Evolutionary conservation across 108 stramenopile genomes (phyloP).

Genomic region (Nannochloropsis salina): DNA sequence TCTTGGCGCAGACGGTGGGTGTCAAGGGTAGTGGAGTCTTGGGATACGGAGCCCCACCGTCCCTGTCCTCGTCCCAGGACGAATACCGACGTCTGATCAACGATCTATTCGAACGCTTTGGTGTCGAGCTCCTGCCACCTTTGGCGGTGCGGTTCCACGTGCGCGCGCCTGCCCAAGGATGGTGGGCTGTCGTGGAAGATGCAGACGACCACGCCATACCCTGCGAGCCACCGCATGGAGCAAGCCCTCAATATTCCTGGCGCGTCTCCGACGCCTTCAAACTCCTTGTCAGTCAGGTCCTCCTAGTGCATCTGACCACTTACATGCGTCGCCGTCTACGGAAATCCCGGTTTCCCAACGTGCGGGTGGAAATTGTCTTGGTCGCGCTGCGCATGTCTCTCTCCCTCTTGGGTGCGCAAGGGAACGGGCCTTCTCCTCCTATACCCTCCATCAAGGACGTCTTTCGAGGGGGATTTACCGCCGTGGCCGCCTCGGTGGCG

Average conservation of each 20-base stretch:
- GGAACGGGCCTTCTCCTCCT: background rate
- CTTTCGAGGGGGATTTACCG: background rate
- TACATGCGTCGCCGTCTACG: background rate
- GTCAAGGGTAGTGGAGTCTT: background rate
- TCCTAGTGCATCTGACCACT: background rate
- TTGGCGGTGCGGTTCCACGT: constrained; percentile 1
- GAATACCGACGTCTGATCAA: background rate
- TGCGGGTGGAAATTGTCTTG: background rate
- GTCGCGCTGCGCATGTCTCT: background rate
- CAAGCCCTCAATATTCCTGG: background rate
- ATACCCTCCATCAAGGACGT: background rate
- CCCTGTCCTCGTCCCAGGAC: background rate
- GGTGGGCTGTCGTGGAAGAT: constrained; percentile 4
- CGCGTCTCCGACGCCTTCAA: background rate
- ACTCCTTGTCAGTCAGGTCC: background rate
- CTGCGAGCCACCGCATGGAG: background rate
- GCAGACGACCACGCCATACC: background rate
- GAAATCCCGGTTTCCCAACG: background rate
- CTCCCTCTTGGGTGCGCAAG: background rate
- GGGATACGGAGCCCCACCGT: background rate
- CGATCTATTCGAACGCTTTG: background rate
- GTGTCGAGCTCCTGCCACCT: background rate
- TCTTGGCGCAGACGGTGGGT: background rate
- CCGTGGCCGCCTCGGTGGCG: background rate
- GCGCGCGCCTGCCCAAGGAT: background rate